These are phyloP conservation scores for Zalerion maritima DNA, from an alignment of 495 filamentous ascomycete genomes.

Conservation along the genomic window DNA sequence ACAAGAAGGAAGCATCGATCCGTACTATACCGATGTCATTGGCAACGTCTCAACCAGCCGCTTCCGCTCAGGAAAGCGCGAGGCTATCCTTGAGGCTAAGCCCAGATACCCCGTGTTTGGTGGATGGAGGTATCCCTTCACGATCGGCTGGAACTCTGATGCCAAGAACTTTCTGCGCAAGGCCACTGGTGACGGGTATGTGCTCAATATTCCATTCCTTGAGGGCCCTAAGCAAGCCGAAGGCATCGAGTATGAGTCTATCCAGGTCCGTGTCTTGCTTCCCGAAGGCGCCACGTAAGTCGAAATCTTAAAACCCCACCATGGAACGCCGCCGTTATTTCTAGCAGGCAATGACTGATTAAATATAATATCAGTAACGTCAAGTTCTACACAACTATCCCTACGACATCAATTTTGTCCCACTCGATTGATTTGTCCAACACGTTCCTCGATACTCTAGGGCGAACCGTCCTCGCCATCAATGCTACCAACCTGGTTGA, in stretches of 20 bases:
- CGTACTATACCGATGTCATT: slow-evolving; percentile 94
- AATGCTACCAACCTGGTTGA: slow-evolving; percentile 77
- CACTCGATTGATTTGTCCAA: slow-evolving; percentile 36
- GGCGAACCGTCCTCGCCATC: slow-evolving; percentile 70
- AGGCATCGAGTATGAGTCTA: slow-evolving; percentile 70
- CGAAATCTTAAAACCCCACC: slow-evolving; percentile 2
- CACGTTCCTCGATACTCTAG: slow-evolving; percentile 89
- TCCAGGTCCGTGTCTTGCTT: slow-evolving; percentile 66
- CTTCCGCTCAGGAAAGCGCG: slow-evolving; percentile 64
- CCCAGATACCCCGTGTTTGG: slow-evolving; percentile 90
- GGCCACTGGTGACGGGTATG: slow-evolving; percentile 46
- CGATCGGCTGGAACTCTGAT: slow-evolving; percentile 84
- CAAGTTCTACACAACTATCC: slow-evolving; percentile 47
- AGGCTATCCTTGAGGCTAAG: slow-evolving; percentile 75
- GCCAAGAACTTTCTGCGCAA: slow-evolving; percentile 60
- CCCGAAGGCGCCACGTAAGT: slow-evolving; percentile 86
- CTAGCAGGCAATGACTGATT: too few species aligned
- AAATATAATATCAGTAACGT: slow-evolving; percentile 47
- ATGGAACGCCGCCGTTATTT: too few species aligned
- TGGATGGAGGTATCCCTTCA: slow-evolving; percentile 94
- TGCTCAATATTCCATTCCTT: slow-evolving; percentile 92
- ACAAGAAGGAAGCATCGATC: slow-evolving; percentile 56
- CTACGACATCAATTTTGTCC: slow-evolving; percentile 40
- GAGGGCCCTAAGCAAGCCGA: slow-evolving; percentile 79
- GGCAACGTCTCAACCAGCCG: slow-evolving; percentile 91